These are phyloP conservation scores for Rhodamnia rubescens DNA, from an alignment of 345 rosid species.

Conservation along the genomic window DNA sequence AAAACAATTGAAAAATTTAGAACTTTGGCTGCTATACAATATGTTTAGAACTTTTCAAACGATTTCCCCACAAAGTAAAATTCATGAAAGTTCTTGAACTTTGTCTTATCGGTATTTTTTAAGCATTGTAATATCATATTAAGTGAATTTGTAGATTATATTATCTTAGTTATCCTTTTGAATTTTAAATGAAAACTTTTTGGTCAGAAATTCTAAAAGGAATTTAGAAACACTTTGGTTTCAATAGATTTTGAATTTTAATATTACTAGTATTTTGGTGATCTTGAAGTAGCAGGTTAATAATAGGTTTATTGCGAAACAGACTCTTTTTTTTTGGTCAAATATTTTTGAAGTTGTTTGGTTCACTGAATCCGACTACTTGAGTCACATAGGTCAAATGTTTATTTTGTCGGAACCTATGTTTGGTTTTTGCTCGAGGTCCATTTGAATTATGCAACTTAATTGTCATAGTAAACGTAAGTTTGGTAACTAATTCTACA, in stretches of 20 bases:
- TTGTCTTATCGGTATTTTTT: background rate
- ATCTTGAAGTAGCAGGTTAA: background rate
- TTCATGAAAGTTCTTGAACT: background rate
- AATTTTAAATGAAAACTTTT: background rate
- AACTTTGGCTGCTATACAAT: no score
- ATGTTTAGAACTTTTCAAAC: no score
- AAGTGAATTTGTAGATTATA: background rate
- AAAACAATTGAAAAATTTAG: no score
- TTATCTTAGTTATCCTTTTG: background rate
- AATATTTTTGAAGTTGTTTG: background rate
- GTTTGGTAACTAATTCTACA: no score
- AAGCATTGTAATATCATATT: background rate
- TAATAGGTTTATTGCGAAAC: background rate
- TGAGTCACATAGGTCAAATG: background rate
- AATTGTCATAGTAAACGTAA: no score
- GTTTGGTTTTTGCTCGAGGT: no score
- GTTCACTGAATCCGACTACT: background rate
- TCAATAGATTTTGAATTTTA: background rate
- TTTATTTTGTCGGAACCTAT: no score
- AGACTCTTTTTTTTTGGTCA: background rate
- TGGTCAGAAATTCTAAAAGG: background rate
- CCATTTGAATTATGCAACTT: background rate
- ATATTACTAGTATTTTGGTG: background rate
- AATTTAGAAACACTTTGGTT: background rate
- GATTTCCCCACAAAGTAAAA: background rate